These are phyloP conservation scores for Populus ilicifolia DNA, from an alignment of 345 rosid genomes.

Conservation along the genomic window DNA sequence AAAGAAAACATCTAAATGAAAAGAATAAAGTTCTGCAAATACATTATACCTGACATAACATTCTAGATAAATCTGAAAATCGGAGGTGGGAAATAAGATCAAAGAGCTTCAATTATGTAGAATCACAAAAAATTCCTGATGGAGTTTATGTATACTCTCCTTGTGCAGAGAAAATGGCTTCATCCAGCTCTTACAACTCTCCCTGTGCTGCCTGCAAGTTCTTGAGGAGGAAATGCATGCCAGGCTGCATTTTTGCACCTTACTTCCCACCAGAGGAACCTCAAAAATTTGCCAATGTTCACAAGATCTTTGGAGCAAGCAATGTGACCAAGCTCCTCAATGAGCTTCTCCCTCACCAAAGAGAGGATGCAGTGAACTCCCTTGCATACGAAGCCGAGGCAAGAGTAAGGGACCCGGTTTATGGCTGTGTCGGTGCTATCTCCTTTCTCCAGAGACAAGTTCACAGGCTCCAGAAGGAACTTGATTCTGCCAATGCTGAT, in stretches of 20 bases:
- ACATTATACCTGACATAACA: neutral
- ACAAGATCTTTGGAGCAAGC: conserved; percentile 97
- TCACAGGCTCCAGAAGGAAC: conserved; percentile 88
- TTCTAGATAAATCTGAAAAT: neutral
- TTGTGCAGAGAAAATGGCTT: conserved; percentile 37
- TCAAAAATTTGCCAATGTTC: conserved; percentile 86
- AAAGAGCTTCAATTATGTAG: conserved; percentile 1
- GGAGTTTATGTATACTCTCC: conserved; percentile 1
- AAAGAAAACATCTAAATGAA: neutral
- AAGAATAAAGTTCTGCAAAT: neutral
- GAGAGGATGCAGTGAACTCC: conserved; percentile 93
- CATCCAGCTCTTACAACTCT: conserved; percentile 81
- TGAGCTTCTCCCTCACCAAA: conserved; percentile 83
- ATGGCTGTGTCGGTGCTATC: conserved; percentile 88
- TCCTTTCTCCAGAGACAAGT: conserved; percentile 89
- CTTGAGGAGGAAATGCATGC: conserved; percentile 85
- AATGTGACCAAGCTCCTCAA: conserved; percentile 86
- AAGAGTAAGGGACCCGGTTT: conserved; percentile 81
- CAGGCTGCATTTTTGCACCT: conserved; percentile 92
- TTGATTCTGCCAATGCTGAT: conserved; percentile 77
- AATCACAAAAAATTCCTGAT: conserved; percentile 18
- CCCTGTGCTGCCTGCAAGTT: conserved; percentile 98
- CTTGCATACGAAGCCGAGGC: conserved; percentile 96
- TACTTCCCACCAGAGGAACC: conserved; percentile 97
- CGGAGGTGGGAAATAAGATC: neutral